Evolutionary conservation across 345 rosid species (phyloP).

Genomic region (Luvunga scandens): DNA sequence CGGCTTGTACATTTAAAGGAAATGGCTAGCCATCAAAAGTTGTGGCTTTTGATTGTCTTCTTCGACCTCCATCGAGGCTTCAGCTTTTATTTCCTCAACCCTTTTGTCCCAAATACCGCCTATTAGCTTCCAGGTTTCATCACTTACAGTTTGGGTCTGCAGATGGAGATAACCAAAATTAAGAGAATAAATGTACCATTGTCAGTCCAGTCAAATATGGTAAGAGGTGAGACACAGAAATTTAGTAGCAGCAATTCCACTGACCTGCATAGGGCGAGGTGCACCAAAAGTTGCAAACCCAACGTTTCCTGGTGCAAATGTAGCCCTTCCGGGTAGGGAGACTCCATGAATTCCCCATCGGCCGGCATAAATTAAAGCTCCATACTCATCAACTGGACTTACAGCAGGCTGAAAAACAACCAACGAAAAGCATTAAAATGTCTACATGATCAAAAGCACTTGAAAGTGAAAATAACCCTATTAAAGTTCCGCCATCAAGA

Average conservation of each 20-base stretch:
- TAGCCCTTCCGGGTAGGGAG: constrained; percentile 85
- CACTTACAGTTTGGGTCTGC: constrained; percentile 76
- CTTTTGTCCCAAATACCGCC: constrained; percentile 77
- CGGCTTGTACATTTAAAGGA: constrained; percentile 42
- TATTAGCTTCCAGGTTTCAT: constrained; percentile 87
- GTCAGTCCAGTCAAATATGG: background rate
- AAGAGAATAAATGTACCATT: background rate
- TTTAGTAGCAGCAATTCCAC: constrained; percentile 5
- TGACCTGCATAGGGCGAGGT: constrained; percentile 85
- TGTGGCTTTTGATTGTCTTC: constrained; percentile 75
- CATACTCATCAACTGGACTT: constrained; percentile 75
- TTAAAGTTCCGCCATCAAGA: constrained; percentile 2
- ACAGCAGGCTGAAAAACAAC: constrained; percentile 52
- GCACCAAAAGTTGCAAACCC: constrained; percentile 95
- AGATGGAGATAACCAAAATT: constrained; percentile 10
- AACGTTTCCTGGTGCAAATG: constrained; percentile 94
- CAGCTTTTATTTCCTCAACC: constrained; percentile 63
- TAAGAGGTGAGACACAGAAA: background rate
- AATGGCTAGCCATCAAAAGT: constrained; percentile 86
- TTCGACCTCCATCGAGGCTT: constrained; percentile 58
- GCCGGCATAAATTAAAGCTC: constrained; percentile 85
- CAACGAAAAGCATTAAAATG: constrained; percentile 3
- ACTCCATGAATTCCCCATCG: constrained; percentile 92
- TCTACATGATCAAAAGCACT: background rate
- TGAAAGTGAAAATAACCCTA: background rate